These are phyloP conservation scores for Barnettozyma botsteinii DNA, from an alignment of 805 yeast genomes.

Conservation along the genomic window DNA sequence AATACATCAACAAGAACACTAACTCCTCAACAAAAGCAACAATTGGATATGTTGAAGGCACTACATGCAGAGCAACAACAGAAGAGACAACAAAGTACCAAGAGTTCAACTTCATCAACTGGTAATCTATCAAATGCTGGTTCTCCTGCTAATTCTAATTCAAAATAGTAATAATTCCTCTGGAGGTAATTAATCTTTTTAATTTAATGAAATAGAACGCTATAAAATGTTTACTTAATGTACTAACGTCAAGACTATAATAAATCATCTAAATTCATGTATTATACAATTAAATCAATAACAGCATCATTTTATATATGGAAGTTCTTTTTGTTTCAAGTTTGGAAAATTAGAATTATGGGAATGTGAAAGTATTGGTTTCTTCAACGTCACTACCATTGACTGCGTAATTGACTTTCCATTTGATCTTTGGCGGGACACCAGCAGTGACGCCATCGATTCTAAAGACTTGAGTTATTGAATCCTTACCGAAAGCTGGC, in stretches of 20 bases:
- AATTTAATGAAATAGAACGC: too few relatives aligned
- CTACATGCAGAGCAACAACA: constrained; percentile 25
- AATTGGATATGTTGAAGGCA: constrained; percentile 22
- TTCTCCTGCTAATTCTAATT: not conserved
- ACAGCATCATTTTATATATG: too few relatives aligned
- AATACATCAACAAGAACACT: constrained; percentile 10
- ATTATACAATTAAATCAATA: not conserved
- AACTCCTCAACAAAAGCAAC: constrained; percentile 28
- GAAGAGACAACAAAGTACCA: constrained; percentile 16
- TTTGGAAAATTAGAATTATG: constrained; percentile 9
- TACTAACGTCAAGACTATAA: too few relatives aligned
- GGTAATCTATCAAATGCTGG: not conserved
- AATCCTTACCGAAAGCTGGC: constrained; percentile 41
- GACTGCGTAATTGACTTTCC: constrained; percentile 57
- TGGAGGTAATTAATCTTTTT: constrained; percentile 1
- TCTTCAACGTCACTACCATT: constrained; percentile 47
- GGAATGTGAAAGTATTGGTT: constrained; percentile 47
- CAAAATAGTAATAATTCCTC: not conserved
- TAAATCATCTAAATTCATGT: not conserved
- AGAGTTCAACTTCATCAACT: not conserved
- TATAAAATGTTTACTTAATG: too few relatives aligned
- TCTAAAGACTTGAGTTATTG: constrained; percentile 47
- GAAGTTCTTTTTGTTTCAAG: too few relatives aligned
- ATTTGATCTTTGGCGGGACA: constrained; percentile 58
- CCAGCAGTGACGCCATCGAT: constrained; percentile 32